A percentile compares a stretch with the other conserved stretches of the same genome.
phyloP scores from a whole-genome alignment of 805 yeast species.

The Monosporozyma yasuniensis region DNA sequence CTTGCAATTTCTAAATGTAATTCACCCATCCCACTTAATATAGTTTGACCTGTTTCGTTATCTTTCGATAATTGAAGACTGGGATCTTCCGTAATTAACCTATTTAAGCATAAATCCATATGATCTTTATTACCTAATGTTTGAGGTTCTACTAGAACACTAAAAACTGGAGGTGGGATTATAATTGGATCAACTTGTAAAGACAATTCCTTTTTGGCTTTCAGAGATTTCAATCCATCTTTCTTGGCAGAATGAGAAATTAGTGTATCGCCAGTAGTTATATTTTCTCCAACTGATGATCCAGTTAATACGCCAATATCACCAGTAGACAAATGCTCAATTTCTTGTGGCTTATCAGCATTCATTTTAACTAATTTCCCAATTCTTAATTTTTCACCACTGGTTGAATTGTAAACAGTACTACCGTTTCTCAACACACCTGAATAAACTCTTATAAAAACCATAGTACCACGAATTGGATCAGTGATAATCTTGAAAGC shows the following conservation, averaged over 20 bases:
- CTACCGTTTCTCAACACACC: conserved; percentile 62
- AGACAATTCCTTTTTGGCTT: conserved; percentile 30
- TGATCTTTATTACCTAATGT: conserved; percentile 72
- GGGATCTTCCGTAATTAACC: conserved; percentile 82
- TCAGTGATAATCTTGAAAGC: conserved; percentile 91
- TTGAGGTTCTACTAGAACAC: conserved; percentile 72
- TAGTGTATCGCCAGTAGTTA: conserved; percentile 87
- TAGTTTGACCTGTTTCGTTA: conserved; percentile 84
- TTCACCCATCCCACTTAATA: conserved; percentile 97
- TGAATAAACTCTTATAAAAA: conserved; percentile 80
- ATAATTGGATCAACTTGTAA: conserved; percentile 62
- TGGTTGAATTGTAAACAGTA: conserved; percentile 57
- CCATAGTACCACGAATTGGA: conserved; percentile 71
- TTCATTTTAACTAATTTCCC: conserved; percentile 74
- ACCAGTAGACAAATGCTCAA: conserved; percentile 55
- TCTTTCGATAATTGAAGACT: conserved; percentile 63
- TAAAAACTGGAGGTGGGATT: conserved; percentile 89
- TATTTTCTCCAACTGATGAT: conserved; percentile 39
- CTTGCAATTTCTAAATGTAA: conserved; percentile 82
- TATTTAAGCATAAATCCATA: conserved; percentile 59
- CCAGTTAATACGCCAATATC: conserved; percentile 69
- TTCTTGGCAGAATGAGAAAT: conserved; percentile 50
- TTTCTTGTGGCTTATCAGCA: conserved; percentile 77
- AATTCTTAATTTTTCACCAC: conserved; percentile 55
- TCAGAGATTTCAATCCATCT: conserved; percentile 39